These are phyloP conservation scores for Colletotrichum acutatum DNA, from an alignment of 2,329 filamentous ascomycete genomes.

Conservation along the genomic window DNA sequence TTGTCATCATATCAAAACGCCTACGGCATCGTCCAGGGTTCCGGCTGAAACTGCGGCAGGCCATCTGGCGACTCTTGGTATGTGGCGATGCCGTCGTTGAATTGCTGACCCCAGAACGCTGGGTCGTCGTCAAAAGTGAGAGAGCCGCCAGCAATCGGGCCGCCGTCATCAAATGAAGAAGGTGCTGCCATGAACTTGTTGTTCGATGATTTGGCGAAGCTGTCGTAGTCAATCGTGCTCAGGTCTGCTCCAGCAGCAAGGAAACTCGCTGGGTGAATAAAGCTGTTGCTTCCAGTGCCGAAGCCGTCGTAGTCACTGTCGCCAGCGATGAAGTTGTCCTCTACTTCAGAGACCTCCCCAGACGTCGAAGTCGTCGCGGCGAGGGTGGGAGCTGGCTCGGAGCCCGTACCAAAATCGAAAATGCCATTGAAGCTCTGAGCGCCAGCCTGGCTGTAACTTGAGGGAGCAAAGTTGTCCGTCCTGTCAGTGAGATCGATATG, in stretches of 20 bases:
- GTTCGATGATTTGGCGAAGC: conserved; percentile 63
- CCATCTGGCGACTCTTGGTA: conserved; percentile 46
- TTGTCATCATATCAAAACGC: conserved; percentile 10
- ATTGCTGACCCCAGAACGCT: conserved; percentile 61
- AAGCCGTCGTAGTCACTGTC: conserved; percentile 61
- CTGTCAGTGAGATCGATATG: conserved; percentile 59
- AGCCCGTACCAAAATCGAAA: conserved; percentile 63
- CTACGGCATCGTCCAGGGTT: conserved; percentile 32
- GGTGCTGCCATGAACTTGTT: conserved; percentile 56
- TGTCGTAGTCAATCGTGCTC: conserved; percentile 64
- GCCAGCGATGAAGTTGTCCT: conserved; percentile 63
- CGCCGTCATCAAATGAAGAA: conserved; percentile 50
- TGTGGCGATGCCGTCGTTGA: conserved; percentile 45
- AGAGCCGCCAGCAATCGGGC: conserved; percentile 52
- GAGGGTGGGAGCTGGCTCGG: conserved; percentile 65
- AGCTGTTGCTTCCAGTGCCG: conserved; percentile 57
- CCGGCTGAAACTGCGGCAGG: conserved; percentile 24
- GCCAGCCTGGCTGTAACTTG: conserved; percentile 65
- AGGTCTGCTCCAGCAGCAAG: conserved; percentile 61
- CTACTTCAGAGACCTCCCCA: conserved; percentile 74
- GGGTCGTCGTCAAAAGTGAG: conserved; percentile 63
- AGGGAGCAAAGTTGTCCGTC: conserved; percentile 60
- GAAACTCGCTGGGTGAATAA: conserved; percentile 35
- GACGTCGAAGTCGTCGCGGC: conserved; percentile 70
- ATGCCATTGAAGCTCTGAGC: conserved; percentile 61